Conservation (phyloP, 306 rosid species). For the Cicer bijugum region DNA sequence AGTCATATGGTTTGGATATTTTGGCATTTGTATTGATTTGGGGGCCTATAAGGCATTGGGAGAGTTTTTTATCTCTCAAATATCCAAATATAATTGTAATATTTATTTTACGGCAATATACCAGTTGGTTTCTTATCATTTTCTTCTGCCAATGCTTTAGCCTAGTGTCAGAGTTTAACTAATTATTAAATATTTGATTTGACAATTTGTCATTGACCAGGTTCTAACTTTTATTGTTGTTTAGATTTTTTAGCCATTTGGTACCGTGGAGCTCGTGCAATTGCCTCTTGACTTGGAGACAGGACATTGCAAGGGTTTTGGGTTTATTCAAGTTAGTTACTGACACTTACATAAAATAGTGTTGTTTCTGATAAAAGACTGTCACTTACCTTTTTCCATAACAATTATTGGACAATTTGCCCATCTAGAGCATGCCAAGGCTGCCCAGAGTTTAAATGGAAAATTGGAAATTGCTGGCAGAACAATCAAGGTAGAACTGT, state of each 20-base stretch:
- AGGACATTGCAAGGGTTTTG: slow-evolving; percentile 99
- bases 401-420: slow-evolving; percentile 67
- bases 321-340: slow-evolving; percentile 89
- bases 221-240: slow-evolving; percentile 32
- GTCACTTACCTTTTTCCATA: slow-evolving; percentile 27
- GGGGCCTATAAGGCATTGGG: no score
- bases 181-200: slow-evolving; percentile 21
- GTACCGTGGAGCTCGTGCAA: slow-evolving; percentile 94
- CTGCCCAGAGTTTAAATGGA: slow-evolving; percentile 97
- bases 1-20: no score
- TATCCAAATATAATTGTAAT: no score
- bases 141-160: no score
- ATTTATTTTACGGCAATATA: no score
- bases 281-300: slow-evolving; percentile 96
- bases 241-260: slow-evolving; percentile 97
- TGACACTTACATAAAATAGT: slow-evolving; percentile 9
- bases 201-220: slow-evolving; percentile 14
- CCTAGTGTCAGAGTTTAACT: no score
- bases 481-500: slow-evolving; percentile 72
- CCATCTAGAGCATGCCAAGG: slow-evolving; percentile 92
- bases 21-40: no score
- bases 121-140: no score
- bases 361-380: slow-evolving; percentile 14
- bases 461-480: slow-evolving; percentile 96
- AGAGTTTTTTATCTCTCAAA: no score